Conservation (phyloP, 108 stramenopile genomes). For the Cyclotella sp. region DNA sequence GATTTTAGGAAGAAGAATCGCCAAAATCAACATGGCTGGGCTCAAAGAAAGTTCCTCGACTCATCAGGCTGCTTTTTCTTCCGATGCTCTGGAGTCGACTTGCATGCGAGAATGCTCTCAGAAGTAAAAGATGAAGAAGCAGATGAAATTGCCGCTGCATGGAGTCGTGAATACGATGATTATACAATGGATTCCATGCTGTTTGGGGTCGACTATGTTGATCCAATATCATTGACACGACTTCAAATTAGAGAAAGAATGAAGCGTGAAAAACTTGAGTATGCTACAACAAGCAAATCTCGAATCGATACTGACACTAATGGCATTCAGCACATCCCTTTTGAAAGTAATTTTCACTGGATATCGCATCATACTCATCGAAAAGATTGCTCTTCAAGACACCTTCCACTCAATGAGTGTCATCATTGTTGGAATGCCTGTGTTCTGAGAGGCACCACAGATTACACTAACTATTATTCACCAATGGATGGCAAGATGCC, state of each 20-base stretch:
- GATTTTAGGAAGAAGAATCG: background rate
- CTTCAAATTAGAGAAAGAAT: slow-evolving; percentile 34
- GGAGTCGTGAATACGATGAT: slow-evolving; percentile 57
- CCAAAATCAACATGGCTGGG: slow-evolving; percentile 48
- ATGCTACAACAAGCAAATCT: slow-evolving; percentile 32
- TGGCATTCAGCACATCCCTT: slow-evolving; percentile 65
- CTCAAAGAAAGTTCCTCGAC: slow-evolving; percentile 53
- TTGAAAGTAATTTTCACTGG: slow-evolving; percentile 69
- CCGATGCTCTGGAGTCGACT: slow-evolving; percentile 77
- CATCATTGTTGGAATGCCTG: slow-evolving; percentile 59
- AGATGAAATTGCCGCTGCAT: slow-evolving; percentile 33
- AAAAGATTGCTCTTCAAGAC: slow-evolving; percentile 44
- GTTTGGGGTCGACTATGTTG: slow-evolving; percentile 72
- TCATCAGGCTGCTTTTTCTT: slow-evolving; percentile 58
- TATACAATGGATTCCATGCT: slow-evolving; percentile 75
- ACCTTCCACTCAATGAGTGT: slow-evolving; percentile 69
- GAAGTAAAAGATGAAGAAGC: slow-evolving; percentile 54
- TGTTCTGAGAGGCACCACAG: background rate
- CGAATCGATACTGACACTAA: slow-evolving; percentile 51
- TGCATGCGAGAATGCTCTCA: slow-evolving; percentile 66
- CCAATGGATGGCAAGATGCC: slow-evolving; percentile 60
- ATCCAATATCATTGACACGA: slow-evolving; percentile 58
- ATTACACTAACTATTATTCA: background rate
- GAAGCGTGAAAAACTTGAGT: slow-evolving; percentile 20
- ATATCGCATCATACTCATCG: slow-evolving; percentile 59